Evolutionary conservation across 352 stramenopile genomes (phyloP), one percentile per base, ranked within the genome.

Genomic region (Phytophthora parvispora): DNA sequence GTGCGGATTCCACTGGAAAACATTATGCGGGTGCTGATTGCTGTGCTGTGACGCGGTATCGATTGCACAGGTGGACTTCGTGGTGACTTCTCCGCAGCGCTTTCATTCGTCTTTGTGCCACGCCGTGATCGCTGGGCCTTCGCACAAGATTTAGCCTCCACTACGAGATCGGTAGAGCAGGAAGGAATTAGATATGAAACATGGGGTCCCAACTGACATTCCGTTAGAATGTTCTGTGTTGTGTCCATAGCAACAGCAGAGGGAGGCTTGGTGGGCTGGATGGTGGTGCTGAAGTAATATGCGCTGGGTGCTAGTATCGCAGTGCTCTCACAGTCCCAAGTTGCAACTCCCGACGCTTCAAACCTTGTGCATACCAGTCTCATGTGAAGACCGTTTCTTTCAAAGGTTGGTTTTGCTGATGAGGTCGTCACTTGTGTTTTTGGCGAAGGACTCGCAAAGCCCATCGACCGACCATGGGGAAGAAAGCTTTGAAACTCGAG

Each of bases 61-160:
- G 25, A 31, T 54, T 54, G 5, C 47, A 16, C 51, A 95, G 87
- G 81, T 95, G 40, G 77, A 93, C 51, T 95, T 95, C 58, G 86
- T 93, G 8, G 50, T 86, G 47, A 57, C 67, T 12, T 83, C 84
- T 5, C 84, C 86, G 13, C 64, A 77, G 42, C 85, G 86, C 22
- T 80, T 78, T 4, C 84, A 81, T 54, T 93, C 87, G 15, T 89
- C 84, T 4, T 64, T 95, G 42, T 93, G 87, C n/a, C 67, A 68
- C n/a, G 80, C 83, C 6, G 54, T 80, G 24, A 60, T 88, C 12
- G 49, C 55, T 7, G 58, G 48, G 27, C 61, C 72, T 34, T 77
- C 59, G 8, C 51, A 66, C 36, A 62, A 68, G 54, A 52, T 60
- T 55, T 69, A 42, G 36, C 55, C 27, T n/a, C n/a, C n/a, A n/a